A percentile compares a stretch with the other conserved stretches of the same genome.
These are phyloP conservation scores for Lycium barbarum DNA, from an alignment of 257 asterid genomes.

Conservation along the genomic window DNA sequence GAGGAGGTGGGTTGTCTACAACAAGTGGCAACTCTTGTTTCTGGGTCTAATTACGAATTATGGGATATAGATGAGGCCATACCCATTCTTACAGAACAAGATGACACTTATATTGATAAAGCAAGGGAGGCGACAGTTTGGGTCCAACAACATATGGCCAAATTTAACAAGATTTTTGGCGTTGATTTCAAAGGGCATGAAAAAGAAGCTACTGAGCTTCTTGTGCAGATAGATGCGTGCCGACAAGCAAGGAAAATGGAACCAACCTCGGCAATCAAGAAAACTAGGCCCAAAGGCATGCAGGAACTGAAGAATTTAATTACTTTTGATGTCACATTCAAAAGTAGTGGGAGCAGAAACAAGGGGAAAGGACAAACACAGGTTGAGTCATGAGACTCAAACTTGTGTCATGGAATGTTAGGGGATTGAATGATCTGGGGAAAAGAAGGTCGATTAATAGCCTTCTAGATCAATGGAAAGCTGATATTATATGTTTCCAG, in stretches of 20 bases:
- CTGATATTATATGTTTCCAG: not conserved
- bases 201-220: not conserved
- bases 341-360: not conserved
- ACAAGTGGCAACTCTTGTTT: too few species aligned
- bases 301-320: not conserved
- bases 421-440: not conserved
- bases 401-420: not conserved
- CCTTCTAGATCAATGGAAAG: not conserved
- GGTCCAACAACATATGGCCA: not conserved
- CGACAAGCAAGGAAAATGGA: not conserved
- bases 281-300: not conserved
- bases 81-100: too few species aligned
- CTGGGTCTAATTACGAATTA: too few species aligned
- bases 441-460: not conserved
- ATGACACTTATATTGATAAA: not conserved
- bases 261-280: not conserved
- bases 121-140: not conserved
- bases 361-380: not conserved
- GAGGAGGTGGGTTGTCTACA: too few species aligned
- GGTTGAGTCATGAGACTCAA: not conserved
- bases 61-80: too few species aligned
- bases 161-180: too few species aligned
- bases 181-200: not conserved
- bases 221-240: not conserved
- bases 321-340: too few species aligned